Conservation (phyloP, 179 eudicot species). For the Heliamphora pulchella region DNA sequence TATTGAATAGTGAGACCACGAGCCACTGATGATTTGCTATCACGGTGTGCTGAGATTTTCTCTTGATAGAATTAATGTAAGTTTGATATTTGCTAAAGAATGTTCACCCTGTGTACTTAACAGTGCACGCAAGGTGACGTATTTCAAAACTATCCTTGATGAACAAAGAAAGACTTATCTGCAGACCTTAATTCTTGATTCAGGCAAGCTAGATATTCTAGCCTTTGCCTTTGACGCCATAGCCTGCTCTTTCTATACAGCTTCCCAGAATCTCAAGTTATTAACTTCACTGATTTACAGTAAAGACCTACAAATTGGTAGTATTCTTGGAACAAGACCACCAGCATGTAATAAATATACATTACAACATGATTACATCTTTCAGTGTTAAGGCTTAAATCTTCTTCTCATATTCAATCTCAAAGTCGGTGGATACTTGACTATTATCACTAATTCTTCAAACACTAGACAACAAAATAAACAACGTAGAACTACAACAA, state of each 20-base stretch:
- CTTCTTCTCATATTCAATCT: not conserved
- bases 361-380: not conserved
- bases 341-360: not conserved
- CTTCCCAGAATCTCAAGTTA: not conserved
- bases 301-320: not conserved
- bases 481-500: not conserved
- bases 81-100: too few species aligned
- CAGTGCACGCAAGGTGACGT: not conserved
- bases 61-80: too few species aligned
- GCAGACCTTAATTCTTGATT: too few species aligned
- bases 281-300: not conserved
- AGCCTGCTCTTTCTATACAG: not conserved
- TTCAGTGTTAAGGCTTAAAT: not conserved
- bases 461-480: not conserved
- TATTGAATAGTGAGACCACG: too few species aligned
- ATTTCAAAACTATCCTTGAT: not conserved
- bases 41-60: too few species aligned
- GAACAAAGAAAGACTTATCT: not conserved
- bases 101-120: not conserved
- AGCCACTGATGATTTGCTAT: too few species aligned
- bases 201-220: too few species aligned
- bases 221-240: too few species aligned
- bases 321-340: not conserved
- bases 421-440: not conserved
- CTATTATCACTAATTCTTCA: not conserved